Base-by-base conservation (phyloP, 192 early-diverging fungal species). In the Helicostylum pulchrum region DNA sequence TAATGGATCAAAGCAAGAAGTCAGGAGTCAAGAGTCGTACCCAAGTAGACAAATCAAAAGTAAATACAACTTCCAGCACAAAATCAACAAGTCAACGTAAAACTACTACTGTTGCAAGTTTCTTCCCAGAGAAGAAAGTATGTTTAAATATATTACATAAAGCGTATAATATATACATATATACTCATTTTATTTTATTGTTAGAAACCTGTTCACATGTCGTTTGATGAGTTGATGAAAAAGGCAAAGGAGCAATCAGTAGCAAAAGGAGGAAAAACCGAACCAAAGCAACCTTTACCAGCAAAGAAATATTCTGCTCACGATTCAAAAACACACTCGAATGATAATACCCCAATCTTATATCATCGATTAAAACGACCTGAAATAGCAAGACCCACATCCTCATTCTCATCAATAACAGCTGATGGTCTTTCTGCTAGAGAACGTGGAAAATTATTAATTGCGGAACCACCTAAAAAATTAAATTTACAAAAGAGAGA, bases 381-480 rank as follows among this genome's bases (percentile, higher is more conserved):
- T 43, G 36, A 59, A 26, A 19, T 19, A 23, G 43, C 32, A 23
- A 20, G 4, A 20, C 4, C 20, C 57, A 59, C 7, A 45, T 26
- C 26, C 0, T 26, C 26, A 26, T 26, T 2, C 26, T 26, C 26
- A 26, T 26, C 26, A 26, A 26, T 26, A 26, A 26, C 26, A 26
- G 26, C 26, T 15, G 11, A 43, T 45, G 20, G 39, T 11, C 5
- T 45, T 11, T 45, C 57, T 15, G 57, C 21, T 4, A 39, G 57
- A 4, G 75, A 71, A 1, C 72, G 74, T 26, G 56, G 73, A 7
- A 77, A 81, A 46, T 65, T 71, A 17, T 19, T 76, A 19, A 71
- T 71, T 0, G 26, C 59, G 4, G 64, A 59, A 2, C 61, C 49
- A 12, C 61, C 66, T 23, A 61, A 73, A 47, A 53, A 49, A 26